Percentiles rank a stretch among this genome's conserved stretches.
These are phyloP conservation scores for Articulospora tetracladia DNA, from an alignment of 495 filamentous ascomycete genomes.

Conservation along the genomic window DNA sequence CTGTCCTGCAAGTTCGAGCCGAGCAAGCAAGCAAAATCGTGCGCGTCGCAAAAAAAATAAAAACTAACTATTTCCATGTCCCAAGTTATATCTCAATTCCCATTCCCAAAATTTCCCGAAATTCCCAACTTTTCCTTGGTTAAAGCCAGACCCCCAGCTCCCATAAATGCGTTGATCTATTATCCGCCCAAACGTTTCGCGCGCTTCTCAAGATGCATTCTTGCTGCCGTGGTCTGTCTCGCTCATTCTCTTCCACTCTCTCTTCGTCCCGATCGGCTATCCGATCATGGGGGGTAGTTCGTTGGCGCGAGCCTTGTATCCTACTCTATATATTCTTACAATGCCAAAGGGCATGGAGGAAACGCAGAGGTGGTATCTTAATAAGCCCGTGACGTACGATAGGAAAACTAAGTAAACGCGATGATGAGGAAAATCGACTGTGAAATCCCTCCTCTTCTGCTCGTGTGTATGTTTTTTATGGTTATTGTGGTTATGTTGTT, in stretches of 20 bases:
- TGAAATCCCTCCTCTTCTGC: neutral
- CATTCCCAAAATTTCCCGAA: neutral
- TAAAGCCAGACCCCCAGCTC: no score
- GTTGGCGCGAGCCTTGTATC: neutral
- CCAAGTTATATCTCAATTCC: neutral
- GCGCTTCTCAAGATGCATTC: no score
- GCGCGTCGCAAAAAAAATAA: no score
- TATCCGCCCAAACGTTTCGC: neutral
- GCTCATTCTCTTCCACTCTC: neutral
- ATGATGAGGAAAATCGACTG: constrained; percentile 14
- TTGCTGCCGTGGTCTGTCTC: neutral
- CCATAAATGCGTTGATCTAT: neutral
- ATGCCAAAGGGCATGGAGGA: constrained; percentile 4
- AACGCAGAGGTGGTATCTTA: constrained; percentile 23
- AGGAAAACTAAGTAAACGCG: constrained; percentile 14
- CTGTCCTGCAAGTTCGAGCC: neutral
- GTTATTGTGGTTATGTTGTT: neutral
- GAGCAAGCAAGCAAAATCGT: no score
- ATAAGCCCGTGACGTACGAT: neutral
- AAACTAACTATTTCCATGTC: no score
- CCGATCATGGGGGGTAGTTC: no score
- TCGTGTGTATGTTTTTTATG: neutral
- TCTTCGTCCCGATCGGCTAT: neutral
- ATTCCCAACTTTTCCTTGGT: neutral
- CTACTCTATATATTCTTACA: neutral